Evolutionary conservation across 306 rosid genomes (phyloP), one percentile per base, ranked within the genome.

Genomic region (Alnus glutinosa): DNA sequence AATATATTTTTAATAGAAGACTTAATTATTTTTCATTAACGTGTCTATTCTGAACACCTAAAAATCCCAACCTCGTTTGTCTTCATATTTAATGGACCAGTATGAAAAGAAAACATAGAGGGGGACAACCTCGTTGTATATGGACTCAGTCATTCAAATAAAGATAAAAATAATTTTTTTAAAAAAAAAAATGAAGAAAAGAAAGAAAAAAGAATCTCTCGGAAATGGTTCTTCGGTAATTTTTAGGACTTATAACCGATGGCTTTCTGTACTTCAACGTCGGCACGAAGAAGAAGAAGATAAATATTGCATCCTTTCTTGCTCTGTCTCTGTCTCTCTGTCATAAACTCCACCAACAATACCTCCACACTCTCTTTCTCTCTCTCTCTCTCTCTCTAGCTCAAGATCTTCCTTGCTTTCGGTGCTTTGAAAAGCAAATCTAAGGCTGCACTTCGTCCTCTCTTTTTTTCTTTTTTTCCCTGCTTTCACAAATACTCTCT

Each of bases 401-500:
- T 46, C 54, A 83, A 80, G 83, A 84, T 86, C 87, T 86, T 87
- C 86, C 80, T 86, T 78, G 75, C 88, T 84, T 78, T 84, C 81
- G 76, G 84, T 69, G 78, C 84, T 70, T 70, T 71, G 30, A 52
- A 79, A 81, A 51, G 71, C 84, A 37, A 83, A 76, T 55, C 86
- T 55, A 55, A 58, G 73, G 54, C 64, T 77, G 82, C 61, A 42
- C 61, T 36, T 79, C 36, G 44, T 52, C 87, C 49, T 75, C 74
- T 23, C 78, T 62, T 50, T 75, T 11, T 75, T 19, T 37, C 67
- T 69, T 6, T 4, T 39, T 39, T 39, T 39, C 46, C 46, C 46
- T 6, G 30, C 69, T 68, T 82, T 50, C 50, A 39, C 30, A 11
- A 63, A 67, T 67, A 67, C 10, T 23, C 32, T 63, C 34, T 15